Conservation (phyloP, 179 eudicot species). For the Beta macrorhiza region DNA sequence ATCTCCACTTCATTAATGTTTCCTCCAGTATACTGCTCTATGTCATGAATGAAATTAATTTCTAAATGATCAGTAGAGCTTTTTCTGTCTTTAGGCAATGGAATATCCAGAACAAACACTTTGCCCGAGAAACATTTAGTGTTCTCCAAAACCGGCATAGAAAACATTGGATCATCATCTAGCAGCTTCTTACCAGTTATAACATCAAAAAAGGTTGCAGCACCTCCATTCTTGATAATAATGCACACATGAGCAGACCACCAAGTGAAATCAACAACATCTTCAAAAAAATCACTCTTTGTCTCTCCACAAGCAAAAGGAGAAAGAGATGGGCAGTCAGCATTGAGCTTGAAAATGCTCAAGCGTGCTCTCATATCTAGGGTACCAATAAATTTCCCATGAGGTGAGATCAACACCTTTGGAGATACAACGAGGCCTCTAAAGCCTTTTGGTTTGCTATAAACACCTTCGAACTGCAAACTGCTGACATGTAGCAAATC, state of each 20-base stretch:
- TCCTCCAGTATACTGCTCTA: conserved; percentile 41
- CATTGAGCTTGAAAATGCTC: conserved; percentile 54
- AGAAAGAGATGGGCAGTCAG: conserved; percentile 41
- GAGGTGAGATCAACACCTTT: conserved; percentile 73
- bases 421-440: conserved; percentile 58
- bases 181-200: conserved; percentile 37
- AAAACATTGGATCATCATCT: conserved; percentile 48
- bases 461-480: conserved; percentile 58
- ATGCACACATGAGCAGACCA: conserved; percentile 77
- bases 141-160: conserved; percentile 68
- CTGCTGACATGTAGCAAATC: conserved; percentile 45
- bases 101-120: conserved; percentile 68
- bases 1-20: conserved; percentile 36
- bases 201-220: conserved; percentile 52
- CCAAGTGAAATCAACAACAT: conserved; percentile 81
- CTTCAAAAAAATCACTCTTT: conserved; percentile 37
- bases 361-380: conserved; percentile 70
- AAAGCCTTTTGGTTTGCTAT: conserved; percentile 51
- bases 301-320: conserved; percentile 39
- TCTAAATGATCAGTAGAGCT: conserved; percentile 33
- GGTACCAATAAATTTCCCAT: conserved; percentile 64
- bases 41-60: conserved; percentile 32
- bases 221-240: conserved; percentile 60
- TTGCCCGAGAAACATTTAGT: conserved; percentile 42
- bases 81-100: conserved; percentile 36